phyloP scores from a whole-genome alignment of 768 basidiomycete species.

The Leccinellum rugosiceps region DNA sequence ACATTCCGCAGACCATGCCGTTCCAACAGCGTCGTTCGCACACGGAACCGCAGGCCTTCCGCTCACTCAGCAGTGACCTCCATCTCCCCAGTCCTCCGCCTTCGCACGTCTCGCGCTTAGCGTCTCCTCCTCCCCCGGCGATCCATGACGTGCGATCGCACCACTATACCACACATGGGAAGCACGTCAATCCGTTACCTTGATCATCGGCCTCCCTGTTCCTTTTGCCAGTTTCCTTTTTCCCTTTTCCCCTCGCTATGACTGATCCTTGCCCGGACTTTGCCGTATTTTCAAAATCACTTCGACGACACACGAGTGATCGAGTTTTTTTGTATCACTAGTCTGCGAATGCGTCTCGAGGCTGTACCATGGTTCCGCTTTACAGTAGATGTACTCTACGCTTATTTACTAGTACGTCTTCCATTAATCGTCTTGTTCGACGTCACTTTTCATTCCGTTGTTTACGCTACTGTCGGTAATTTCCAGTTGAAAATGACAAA shows the following conservation, averaged over 20 bases:
- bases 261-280: conserved; percentile 26
- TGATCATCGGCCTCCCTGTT: conserved; percentile 31
- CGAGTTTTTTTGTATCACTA: conserved; percentile 33
- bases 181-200: conserved; percentile 45
- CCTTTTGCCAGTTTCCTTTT: conserved; percentile 13
- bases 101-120: conserved; percentile 38
- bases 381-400: conserved; percentile 34
- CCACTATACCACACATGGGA: conserved; percentile 41
- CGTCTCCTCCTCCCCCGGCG: conserved; percentile 42
- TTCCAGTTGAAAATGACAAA: conserved; percentile 21
- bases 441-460: conserved; percentile 16
- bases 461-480: conserved; percentile 27
- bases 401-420: conserved; percentile 33
- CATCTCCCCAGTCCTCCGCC: conserved; percentile 48
- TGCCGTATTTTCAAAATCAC: conserved; percentile 28
- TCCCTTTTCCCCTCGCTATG: conserved; percentile 15
- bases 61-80: conserved; percentile 45
- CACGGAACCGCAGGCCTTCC: conserved; percentile 55
- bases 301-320: conserved; percentile 22
- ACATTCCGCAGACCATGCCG: conserved; percentile 43
- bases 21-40: conserved; percentile 57
- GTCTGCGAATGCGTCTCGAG: conserved; percentile 20
- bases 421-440: conserved; percentile 24
- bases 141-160: conserved; percentile 36
- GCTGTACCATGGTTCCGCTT: conserved; percentile 23